Conservation (phyloP, 768 basidiomycete genomes). For the Pleurotus citrinopileatus region DNA sequence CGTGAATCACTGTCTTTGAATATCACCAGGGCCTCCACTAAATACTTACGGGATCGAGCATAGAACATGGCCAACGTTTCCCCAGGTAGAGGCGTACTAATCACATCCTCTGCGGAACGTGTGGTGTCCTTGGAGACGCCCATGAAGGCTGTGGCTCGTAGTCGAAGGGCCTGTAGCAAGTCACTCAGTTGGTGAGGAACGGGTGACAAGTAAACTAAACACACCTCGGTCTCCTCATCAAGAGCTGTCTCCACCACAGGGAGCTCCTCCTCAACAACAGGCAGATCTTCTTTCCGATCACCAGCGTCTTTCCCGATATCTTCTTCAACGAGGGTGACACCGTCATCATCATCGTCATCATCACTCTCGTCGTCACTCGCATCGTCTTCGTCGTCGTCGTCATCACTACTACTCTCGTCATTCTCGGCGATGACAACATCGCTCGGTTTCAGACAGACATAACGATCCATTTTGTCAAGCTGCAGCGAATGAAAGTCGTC, state of each 20-base stretch:
- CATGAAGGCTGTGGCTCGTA: conserved; percentile 44
- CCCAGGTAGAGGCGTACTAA: conserved; percentile 81
- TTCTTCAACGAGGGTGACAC: conserved; percentile 42
- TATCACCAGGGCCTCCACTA: neutral
- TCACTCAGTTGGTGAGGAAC: no score
- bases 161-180: conserved; percentile 30
- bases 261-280: neutral
- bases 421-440: conserved; percentile 59
- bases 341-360: conserved; percentile 39
- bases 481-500: conserved; percentile 84
- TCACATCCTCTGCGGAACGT: conserved; percentile 64
- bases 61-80: conserved; percentile 86
- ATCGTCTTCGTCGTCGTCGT: conserved; percentile 58
- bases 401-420: conserved; percentile 60
- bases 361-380: conserved; percentile 56
- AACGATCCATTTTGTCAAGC: conserved; percentile 83
- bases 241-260: neutral
- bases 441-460: conserved; percentile 67
- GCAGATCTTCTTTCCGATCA: neutral
- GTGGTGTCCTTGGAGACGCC: conserved; percentile 58
- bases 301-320: conserved; percentile 21
- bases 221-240: conserved; percentile 16
- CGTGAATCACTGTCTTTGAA: no score
- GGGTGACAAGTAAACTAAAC: no score
- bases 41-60: conserved; percentile 65